phyloP scores from a whole-genome alignment of 2,329 filamentous ascomycete genomes.

The Aspergillus novoparasiticus region DNA sequence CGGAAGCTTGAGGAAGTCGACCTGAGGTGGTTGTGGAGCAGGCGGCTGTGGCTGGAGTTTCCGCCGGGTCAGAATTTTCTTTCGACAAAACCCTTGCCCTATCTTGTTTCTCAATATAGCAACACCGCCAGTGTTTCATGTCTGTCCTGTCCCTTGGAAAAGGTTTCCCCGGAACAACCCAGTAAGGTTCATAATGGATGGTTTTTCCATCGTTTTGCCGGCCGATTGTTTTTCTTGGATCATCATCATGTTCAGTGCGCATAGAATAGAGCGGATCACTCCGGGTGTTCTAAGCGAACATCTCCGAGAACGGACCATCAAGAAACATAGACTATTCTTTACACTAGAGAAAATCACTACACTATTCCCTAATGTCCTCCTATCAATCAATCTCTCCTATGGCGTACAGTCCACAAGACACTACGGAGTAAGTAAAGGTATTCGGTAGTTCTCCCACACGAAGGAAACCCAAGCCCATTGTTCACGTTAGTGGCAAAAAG shows the following conservation, averaged over 20 bases:
- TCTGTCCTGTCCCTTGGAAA: neutral
- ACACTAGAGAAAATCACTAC: no score
- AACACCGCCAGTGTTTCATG: neutral
- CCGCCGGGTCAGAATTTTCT: neutral
- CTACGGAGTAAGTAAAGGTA: no score
- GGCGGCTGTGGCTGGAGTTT: neutral
- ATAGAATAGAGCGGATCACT: no score
- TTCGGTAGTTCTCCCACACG: no score
- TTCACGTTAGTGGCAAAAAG: neutral
- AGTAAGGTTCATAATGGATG: neutral
- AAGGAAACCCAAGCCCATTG: neutral
- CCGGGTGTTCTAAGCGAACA: no score
- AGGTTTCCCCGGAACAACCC: neutral
- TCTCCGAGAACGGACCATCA: no score
- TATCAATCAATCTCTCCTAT: no score
- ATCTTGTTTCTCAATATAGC: neutral
- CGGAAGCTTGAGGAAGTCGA: neutral
- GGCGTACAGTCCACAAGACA: no score
- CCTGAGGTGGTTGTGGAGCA: neutral
- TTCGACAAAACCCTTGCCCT: neutral
- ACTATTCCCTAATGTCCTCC: no score
- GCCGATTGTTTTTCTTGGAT: no score
- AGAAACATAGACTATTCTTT: no score
- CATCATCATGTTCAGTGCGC: no score
- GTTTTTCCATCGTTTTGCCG: neutral